These are phyloP conservation scores for Tylopilus sp. DNA, from an alignment of 768 basidiomycete genomes.

Conservation along the genomic window DNA sequence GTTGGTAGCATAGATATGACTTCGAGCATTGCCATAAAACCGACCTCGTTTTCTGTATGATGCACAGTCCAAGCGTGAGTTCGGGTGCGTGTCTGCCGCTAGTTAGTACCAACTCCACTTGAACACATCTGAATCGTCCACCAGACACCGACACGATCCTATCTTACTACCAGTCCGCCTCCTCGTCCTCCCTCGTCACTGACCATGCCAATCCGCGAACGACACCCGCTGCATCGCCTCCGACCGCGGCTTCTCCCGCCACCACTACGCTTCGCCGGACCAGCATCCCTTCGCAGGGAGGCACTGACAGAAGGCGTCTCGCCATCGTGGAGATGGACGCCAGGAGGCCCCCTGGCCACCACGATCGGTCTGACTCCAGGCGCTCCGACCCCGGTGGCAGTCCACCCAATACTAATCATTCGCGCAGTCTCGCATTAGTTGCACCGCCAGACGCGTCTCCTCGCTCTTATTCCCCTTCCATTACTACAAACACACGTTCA, in stretches of 20 bases:
- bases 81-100: slow-evolving; percentile 14
- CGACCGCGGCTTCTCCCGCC: slow-evolving; percentile 23
- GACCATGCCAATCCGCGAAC: slow-evolving; percentile 30
- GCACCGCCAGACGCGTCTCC: slow-evolving; percentile 69
- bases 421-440: slow-evolving; percentile 59
- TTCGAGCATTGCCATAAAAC: neutral
- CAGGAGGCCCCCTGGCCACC: slow-evolving; percentile 19
- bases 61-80: slow-evolving; percentile 12
- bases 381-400: slow-evolving; percentile 26
- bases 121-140: too few species aligned
- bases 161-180: slow-evolving; percentile 54
- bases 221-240: slow-evolving; percentile 24
- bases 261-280: slow-evolving; percentile 40
- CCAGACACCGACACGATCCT: slow-evolving; percentile 43
- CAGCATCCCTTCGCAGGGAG: slow-evolving; percentile 54
- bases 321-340: slow-evolving; percentile 64
- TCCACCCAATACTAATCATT: slow-evolving; percentile 25
- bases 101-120: too few species aligned
- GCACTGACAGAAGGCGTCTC: slow-evolving; percentile 60
- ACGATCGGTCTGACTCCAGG: slow-evolving; percentile 25
- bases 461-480: slow-evolving; percentile 42
- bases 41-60: slow-evolving; percentile 7
- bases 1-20: slow-evolving; percentile 1
- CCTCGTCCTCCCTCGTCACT: slow-evolving; percentile 52
- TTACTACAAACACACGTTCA: slow-evolving; percentile 37